Percentiles rank a stretch among this genome's conserved stretches.
phyloP scores from a whole-genome alignment of 192 early-diverging fungal genomes.

The Backusella macrospora region DNA sequence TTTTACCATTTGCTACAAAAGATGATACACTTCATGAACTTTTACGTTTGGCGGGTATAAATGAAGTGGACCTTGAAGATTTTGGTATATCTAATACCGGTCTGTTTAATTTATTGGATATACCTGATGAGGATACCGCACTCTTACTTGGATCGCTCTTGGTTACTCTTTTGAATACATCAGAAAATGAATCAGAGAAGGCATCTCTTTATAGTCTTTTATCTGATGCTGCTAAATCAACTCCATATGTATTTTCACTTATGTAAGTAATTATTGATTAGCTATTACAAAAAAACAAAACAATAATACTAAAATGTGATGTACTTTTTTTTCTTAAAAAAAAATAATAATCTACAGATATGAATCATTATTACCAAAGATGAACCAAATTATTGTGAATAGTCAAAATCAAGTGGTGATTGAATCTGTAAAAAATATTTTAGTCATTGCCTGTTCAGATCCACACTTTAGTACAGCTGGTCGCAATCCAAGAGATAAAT shows the following conservation, averaged over 20 bases:
- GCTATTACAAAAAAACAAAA: neutral
- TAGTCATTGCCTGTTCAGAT: constrained; percentile 29
- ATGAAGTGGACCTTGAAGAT: constrained; percentile 45
- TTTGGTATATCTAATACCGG: constrained; percentile 51
- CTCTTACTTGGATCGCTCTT: constrained; percentile 64
- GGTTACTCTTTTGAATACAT: constrained; percentile 66
- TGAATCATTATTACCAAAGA: constrained; percentile 64
- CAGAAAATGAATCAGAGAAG: constrained; percentile 69
- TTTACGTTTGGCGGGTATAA: constrained; percentile 54
- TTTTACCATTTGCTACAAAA: constrained; percentile 73
- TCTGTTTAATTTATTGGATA: constrained; percentile 63
- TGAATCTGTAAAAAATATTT: constrained; percentile 28
- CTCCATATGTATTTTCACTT: constrained; percentile 68
- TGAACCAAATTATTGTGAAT: constrained; percentile 64
- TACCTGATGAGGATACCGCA: constrained; percentile 59
- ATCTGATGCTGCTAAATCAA: constrained; percentile 63
- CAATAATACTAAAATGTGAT: neutral
- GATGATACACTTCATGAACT: constrained; percentile 64
- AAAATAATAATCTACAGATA: constrained; percentile 45
- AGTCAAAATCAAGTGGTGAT: constrained; percentile 48
- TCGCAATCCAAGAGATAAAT: constrained; percentile 46
- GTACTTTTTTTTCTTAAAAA: neutral
- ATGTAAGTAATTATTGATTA: constrained; percentile 52
- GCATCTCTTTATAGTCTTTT: constrained; percentile 74
- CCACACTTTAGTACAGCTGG: constrained; percentile 27